A percentile compares a stretch with the other conserved stretches of the same genome.
These are phyloP conservation scores for Boletus insuetus DNA, from an alignment of 768 basidiomycete genomes.

Conservation along the genomic window DNA sequence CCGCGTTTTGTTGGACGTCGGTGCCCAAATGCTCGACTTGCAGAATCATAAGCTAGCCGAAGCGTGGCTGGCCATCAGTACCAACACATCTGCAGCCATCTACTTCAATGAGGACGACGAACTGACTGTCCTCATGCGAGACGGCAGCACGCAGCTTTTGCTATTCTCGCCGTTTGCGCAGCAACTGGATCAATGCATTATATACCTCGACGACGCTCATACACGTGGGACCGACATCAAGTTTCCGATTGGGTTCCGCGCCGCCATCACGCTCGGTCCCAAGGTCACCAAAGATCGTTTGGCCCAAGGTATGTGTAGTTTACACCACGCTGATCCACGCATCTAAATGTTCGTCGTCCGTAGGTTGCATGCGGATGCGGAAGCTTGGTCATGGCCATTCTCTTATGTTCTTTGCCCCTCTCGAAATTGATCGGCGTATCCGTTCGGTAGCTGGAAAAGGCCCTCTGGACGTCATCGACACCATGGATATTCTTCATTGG, in stretches of 20 bases:
- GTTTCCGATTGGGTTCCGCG: slow-evolving; percentile 35
- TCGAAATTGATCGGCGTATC: slow-evolving; percentile 38
- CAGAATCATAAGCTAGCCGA: slow-evolving; percentile 38
- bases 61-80: slow-evolving; percentile 11
- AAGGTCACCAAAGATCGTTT: slow-evolving; percentile 52
- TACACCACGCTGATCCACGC: too few relatives aligned
- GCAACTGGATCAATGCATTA: not conserved
- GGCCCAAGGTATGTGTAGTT: slow-evolving; percentile 34
- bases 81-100: slow-evolving; percentile 38
- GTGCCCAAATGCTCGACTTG: slow-evolving; percentile 53
- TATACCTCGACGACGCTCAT: slow-evolving; percentile 56
- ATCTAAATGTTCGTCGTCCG: not conserved
- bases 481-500: slow-evolving; percentile 45
- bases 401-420: slow-evolving; percentile 44
- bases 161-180: slow-evolving; percentile 5
- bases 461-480: not conserved
- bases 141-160: not conserved
- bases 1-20: slow-evolving; percentile 50
- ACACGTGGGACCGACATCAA: slow-evolving; percentile 49
- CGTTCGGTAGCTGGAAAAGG: slow-evolving; percentile 21
- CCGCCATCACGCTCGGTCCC: slow-evolving; percentile 36
- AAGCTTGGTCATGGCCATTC: slow-evolving; percentile 44
- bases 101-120: slow-evolving; percentile 33
- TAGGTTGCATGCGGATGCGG: slow-evolving; percentile 52
- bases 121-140: not conserved